Evolutionary conservation across 2,329 filamentous ascomycete genomes (phyloP).

Genomic region (Chalara sp.): DNA sequence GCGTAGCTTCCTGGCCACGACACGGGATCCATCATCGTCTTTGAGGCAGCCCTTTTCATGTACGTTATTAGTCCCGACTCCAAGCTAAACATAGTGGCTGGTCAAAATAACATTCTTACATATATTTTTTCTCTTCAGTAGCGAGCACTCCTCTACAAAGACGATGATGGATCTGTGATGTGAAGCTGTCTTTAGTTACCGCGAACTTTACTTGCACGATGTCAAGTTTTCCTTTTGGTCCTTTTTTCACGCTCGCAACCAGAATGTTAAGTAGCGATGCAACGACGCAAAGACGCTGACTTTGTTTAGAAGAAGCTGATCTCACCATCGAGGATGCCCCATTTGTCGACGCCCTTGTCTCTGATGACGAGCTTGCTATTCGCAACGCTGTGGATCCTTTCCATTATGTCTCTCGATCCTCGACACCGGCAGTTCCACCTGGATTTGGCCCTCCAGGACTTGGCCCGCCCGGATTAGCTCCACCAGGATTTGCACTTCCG

Average conservation of each 20-base stretch:
- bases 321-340: conserved; percentile 51
- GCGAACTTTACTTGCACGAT: no score
- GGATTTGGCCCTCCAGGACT: conserved; percentile 26
- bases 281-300: conserved; percentile 12
- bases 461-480: conserved; percentile 25
- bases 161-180: conserved; percentile 56
- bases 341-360: conserved; percentile 60
- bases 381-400: conserved; percentile 10
- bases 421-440: conserved; percentile 38
- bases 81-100: conserved; percentile 31
- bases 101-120: conserved; percentile 43
- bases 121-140: conserved; percentile 32
- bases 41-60: conserved; percentile 50
- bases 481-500: conserved; percentile 36
- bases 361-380: conserved; percentile 37
- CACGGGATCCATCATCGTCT: conserved; percentile 67
- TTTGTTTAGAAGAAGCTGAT: conserved; percentile 52
- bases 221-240: no score
- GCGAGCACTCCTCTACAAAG: conserved; percentile 36
- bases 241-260: no score
- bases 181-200: conserved; percentile 28
- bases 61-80: conserved; percentile 54
- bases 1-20: conserved; percentile 23
- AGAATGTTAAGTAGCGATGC: no score
- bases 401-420: conserved; percentile 21